These are phyloP conservation scores for Stachybotrys chlorohalonatus DNA, from an alignment of 2,329 filamentous ascomycete species.

Conservation along the genomic window DNA sequence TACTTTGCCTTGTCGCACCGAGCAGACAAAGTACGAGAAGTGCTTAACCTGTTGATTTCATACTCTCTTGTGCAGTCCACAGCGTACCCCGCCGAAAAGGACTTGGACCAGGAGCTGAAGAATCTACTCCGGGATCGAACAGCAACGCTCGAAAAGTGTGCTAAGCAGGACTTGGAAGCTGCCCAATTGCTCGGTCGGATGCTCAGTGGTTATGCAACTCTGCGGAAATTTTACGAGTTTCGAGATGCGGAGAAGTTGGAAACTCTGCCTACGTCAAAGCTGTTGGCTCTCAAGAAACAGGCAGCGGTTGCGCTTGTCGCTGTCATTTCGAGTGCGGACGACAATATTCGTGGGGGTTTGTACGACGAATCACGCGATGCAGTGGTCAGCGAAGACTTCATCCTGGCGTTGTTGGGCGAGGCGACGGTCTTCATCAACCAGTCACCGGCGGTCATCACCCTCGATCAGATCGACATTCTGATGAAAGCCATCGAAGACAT, in stretches of 20 bases:
- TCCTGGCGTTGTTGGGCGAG: conserved; percentile 78
- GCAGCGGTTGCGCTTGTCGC: conserved; percentile 67
- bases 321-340: conserved; percentile 78
- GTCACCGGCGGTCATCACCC: conserved; percentile 44
- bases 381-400: conserved; percentile 80
- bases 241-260: conserved; percentile 47
- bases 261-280: conserved; percentile 23
- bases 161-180: conserved; percentile 68
- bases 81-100: conserved; percentile 61
- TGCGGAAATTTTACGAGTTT: conserved; percentile 85
- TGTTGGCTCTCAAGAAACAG: conserved; percentile 55
- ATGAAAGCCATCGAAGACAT: conserved; percentile 74
- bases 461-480: conserved; percentile 64
- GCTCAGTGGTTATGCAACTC: conserved; percentile 84
- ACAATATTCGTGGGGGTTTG: conserved; percentile 84
- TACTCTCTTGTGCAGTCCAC: conserved; percentile 80
- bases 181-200: conserved; percentile 76
- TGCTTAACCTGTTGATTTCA: conserved; percentile 78
- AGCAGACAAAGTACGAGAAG: conserved; percentile 68
- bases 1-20: conserved; percentile 86
- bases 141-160: conserved; percentile 60
- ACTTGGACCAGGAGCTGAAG: conserved; percentile 65
- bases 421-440: conserved; percentile 66
- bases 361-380: conserved; percentile 74
- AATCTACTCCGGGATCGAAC: conserved; percentile 64